Evolutionary conservation across 441 rosid genomes (phyloP).

Genomic region (Populus hybrid): DNA sequence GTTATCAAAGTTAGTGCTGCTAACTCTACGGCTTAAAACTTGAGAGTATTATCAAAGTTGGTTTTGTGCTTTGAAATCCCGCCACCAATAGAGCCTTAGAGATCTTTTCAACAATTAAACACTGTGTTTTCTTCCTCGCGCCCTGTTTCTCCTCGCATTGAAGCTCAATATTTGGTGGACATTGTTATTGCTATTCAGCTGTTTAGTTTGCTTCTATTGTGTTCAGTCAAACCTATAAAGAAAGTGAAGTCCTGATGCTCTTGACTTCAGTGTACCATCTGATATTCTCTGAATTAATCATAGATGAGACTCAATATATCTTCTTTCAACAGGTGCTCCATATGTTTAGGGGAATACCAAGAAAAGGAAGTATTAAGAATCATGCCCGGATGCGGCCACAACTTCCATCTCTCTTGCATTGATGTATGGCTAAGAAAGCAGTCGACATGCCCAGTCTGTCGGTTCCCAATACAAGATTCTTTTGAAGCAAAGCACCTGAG

Average conservation of each 20-base stretch:
- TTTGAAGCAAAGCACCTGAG: conserved; percentile 28
- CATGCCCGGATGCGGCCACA: conserved; percentile 71
- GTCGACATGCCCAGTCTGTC: conserved; percentile 67
- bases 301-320: not conserved
- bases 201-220: not conserved
- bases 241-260: not conserved
- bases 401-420: conserved; percentile 59
- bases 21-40: too few species aligned
- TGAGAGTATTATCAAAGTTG: not conserved
- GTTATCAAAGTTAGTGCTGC: not conserved
- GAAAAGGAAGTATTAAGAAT: conserved; percentile 56
- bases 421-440: conserved; percentile 65
- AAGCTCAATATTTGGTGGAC: not conserved
- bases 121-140: not conserved
- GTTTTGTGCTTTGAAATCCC: not conserved
- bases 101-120: not conserved
- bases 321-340: conserved; percentile 43
- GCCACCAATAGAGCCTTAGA: not conserved
- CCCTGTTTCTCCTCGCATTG: not conserved
- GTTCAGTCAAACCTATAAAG: not conserved
- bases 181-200: not conserved
- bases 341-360: conserved; percentile 66
- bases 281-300: not conserved
- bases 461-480: conserved; percentile 39
- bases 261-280: not conserved